Base-by-base conservation (phyloP, 2,329 filamentous ascomycete species). In the Penicillium rolfsii region DNA sequence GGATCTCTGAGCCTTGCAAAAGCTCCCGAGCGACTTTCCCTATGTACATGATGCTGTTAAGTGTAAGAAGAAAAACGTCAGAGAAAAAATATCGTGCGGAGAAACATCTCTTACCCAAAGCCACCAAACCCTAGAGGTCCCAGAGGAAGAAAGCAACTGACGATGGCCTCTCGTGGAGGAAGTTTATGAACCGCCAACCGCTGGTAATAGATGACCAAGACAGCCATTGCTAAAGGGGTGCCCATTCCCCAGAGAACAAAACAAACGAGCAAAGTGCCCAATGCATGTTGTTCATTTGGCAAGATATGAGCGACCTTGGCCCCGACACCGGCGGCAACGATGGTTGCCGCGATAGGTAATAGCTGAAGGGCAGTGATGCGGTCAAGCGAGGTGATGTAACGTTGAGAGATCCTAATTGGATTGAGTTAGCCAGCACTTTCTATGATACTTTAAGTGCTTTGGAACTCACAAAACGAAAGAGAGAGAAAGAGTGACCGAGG, bases 221-320 rank as follows among this genome's bases (percentile, higher is more conserved):
- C 83, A 45, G 83, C 81, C 73, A 87, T 83, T 1, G 87, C 84
- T 54, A 91, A 75, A 0, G 84, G 84, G 2, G 82, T 81, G 4
- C 87, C 86, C 59, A 86, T 85, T 0, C 88, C 88, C 87, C 87
- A 91, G 65, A 91, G 83, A 16, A 90, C 78, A 70, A 91, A 91
- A 3, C 82, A 87, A 16, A 80, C 80, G n/a, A 90, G 76, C 24
- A 91, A 69, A 0, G 89, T 91, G 40, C 82, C 83, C 22, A 89
- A 72, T 4, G 85, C 85, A 64, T 87, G 81, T 19, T 80, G 73
- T 0, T 76, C 75, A 64, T 87, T 77, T 1, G 83, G 81, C 1
- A 91, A 77, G 22, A 83, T 81, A n/a, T 82, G 80, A 5, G 89
- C 87, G 0, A 91, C 80, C 57, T 88, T 78, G n/a, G 83, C 85